Evolutionary conservation across 1,139 yeast species (phyloP).

Genomic region (Tardiomyces depauwii): DNA sequence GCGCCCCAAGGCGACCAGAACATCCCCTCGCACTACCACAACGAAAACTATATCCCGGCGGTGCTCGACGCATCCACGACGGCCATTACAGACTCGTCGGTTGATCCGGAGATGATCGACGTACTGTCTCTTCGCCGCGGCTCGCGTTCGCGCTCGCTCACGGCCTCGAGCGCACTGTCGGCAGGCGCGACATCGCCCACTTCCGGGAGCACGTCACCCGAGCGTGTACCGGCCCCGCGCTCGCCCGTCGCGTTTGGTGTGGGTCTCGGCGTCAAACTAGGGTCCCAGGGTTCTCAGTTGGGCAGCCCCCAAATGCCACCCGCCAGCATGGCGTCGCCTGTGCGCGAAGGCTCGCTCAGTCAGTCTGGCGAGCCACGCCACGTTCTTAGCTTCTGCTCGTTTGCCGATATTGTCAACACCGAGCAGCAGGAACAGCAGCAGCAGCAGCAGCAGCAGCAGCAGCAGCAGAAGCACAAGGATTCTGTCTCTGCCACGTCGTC

Average conservation of each 20-base stretch:
- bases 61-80: slow-evolving; percentile 72
- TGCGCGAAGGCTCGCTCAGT: background rate
- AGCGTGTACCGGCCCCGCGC: background rate
- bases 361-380: slow-evolving; percentile 23
- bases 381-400: slow-evolving; percentile 60
- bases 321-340: background rate
- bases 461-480: background rate
- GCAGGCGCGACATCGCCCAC: background rate
- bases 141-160: background rate
- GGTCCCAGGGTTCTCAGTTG: slow-evolving; percentile 3
- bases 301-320: background rate
- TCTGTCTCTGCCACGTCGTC: background rate
- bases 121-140: slow-evolving; percentile 42
- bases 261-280: slow-evolving; percentile 2
- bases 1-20: slow-evolving; percentile 6
- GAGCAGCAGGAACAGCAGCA: background rate
- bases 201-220: background rate
- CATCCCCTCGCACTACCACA: slow-evolving; percentile 38
- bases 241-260: background rate
- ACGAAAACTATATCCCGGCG: slow-evolving; percentile 69
- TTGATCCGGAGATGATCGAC: slow-evolving; percentile 57
- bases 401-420: slow-evolving; percentile 54
- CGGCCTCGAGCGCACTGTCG: background rate
- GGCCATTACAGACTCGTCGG: slow-evolving; percentile 42
- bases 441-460: background rate